These are phyloP conservation scores for Iodosphaeria phyllophila DNA, from an alignment of 2,329 filamentous ascomycete genomes.

Conservation along the genomic window DNA sequence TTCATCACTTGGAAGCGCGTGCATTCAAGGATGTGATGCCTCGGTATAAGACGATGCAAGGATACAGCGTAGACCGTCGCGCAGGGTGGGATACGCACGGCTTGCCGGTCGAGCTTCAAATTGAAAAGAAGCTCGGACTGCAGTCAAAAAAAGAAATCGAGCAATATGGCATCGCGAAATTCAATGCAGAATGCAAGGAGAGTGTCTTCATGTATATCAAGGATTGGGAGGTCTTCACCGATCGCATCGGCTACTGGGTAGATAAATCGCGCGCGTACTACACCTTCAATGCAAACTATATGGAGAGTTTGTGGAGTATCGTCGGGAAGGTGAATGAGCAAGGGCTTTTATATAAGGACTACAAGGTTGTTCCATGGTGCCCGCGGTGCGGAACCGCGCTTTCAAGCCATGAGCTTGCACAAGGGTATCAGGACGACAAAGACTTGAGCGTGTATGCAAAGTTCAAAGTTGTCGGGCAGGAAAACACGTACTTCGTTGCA, in stretches of 20 bases:
- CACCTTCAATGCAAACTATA: slow-evolving; percentile 90
- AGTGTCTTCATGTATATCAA: slow-evolving; percentile 83
- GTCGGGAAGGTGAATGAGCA: slow-evolving; percentile 90
- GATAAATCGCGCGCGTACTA: slow-evolving; percentile 23
- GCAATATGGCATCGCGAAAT: slow-evolving; percentile 70
- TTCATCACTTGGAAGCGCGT: slow-evolving; percentile 64
- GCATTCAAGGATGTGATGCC: slow-evolving; percentile 97
- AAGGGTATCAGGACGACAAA: slow-evolving; percentile 86
- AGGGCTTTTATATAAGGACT: slow-evolving; percentile 72
- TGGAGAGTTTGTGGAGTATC: slow-evolving; percentile 95
- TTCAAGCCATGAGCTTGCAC: slow-evolving; percentile 84
- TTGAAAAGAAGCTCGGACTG: slow-evolving; percentile 88
- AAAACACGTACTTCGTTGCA: slow-evolving; percentile 56
- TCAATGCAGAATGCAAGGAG: slow-evolving; percentile 78
- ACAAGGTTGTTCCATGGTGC: slow-evolving; percentile 89
- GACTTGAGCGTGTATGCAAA: slow-evolving; percentile 80
- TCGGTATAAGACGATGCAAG: slow-evolving; percentile 95
- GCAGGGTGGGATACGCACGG: slow-evolving; percentile 96
- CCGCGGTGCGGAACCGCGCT: slow-evolving; percentile 77
- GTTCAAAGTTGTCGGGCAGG: slow-evolving; percentile 66
- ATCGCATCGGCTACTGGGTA: slow-evolving; percentile 83
- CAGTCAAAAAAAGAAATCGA: slow-evolving; percentile 74
- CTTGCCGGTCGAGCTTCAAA: slow-evolving; percentile 89
- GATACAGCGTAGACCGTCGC: slow-evolving; percentile 74
- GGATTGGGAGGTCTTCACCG: slow-evolving; percentile 80